Conservation (phyloP, 345 rosid genomes). For the Populus nigra region DNA sequence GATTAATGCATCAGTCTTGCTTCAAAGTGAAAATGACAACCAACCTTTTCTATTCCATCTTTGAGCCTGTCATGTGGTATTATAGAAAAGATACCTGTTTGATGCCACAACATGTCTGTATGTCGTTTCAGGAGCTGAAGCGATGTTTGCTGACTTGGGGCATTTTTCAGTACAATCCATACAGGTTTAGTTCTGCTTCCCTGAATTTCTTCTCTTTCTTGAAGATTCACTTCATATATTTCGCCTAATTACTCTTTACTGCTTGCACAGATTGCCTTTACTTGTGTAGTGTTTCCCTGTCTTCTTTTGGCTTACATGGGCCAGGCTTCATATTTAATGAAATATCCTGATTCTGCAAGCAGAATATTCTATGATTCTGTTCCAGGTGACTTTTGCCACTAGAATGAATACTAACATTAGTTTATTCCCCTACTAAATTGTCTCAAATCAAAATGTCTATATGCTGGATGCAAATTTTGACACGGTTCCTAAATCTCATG, state of each 20-base stretch:
- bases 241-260: constrained; percentile 11
- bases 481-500: constrained; percentile 15
- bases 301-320: constrained; percentile 94
- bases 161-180: constrained; percentile 88
- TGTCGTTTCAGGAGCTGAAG: constrained; percentile 78
- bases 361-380: constrained; percentile 87
- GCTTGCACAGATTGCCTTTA: constrained; percentile 68
- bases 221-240: constrained; percentile 1
- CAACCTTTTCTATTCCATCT: neutral
- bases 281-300: constrained; percentile 84
- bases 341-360: constrained; percentile 54
- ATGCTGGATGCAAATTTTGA: constrained; percentile 4
- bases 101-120: neutral
- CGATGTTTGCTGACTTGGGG: constrained; percentile 98
- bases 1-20: neutral
- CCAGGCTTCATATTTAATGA: constrained; percentile 84
- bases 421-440: neutral
- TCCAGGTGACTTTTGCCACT: constrained; percentile 53
- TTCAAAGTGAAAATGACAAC: neutral
- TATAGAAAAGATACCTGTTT: neutral
- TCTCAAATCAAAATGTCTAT: neutral
- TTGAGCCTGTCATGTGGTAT: neutral
- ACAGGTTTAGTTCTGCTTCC: constrained; percentile 51
- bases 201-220: constrained; percentile 12
- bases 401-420: neutral